Conservation (phyloP, 2,329 filamentous ascomycete genomes). For the Arthrobotrys megalospora region DNA sequence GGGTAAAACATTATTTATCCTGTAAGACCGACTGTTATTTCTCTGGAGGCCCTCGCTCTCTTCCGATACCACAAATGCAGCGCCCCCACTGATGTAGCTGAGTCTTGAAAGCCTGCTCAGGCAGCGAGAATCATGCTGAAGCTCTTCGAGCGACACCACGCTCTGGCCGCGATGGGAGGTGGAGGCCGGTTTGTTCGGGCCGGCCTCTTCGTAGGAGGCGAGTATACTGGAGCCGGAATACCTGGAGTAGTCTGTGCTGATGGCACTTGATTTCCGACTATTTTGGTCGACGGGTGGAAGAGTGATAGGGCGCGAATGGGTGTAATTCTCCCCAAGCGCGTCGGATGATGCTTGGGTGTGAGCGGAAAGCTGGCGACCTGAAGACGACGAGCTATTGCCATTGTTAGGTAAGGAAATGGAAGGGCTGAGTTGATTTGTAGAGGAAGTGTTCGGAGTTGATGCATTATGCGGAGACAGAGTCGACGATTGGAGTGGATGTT, state of each 20-base stretch:
- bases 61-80: constrained; percentile 44
- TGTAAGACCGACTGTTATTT: constrained; percentile 11
- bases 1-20: constrained; percentile 19
- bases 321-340: constrained; percentile 39
- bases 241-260: neutral
- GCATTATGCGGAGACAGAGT: neutral
- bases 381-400: constrained; percentile 5
- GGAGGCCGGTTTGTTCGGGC: neutral
- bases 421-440: constrained; percentile 28
- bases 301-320: neutral
- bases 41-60: constrained; percentile 1
- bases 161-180: neutral
- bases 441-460: neutral
- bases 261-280: constrained; percentile 2
- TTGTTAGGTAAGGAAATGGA: neutral
- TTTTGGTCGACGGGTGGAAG: constrained; percentile 1
- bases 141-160: constrained; percentile 7
- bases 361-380: constrained; percentile 29
- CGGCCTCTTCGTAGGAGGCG: neutral
- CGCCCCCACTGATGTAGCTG: constrained; percentile 37
- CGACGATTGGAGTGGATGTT: neutral
- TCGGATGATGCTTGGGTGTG: constrained; percentile 55
- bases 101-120: constrained; percentile 30
- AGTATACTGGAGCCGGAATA: constrained; percentile 35
- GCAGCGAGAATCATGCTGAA: constrained; percentile 4